Base-by-base conservation (phyloP, 352 stramenopile species). In the Pythium phragmiticola region DNA sequence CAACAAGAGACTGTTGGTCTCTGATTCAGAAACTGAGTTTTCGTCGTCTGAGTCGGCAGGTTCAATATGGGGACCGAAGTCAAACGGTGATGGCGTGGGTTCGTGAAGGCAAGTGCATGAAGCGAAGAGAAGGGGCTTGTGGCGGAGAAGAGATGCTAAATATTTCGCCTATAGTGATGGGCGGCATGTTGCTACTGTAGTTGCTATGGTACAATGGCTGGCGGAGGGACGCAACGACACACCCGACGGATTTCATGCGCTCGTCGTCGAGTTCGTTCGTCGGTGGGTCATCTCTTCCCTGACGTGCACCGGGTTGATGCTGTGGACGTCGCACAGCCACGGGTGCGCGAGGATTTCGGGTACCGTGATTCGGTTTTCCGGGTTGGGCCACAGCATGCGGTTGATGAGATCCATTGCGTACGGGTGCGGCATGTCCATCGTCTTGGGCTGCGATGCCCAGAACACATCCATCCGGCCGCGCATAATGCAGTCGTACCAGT, bases 401-500 rank as follows among this genome's bases (percentile, higher is more conserved):
- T 76, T 80, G 61, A 96, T 82, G 37, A 96, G 74, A 43, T 96
- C 80, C 14, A 80, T 84, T 0, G 82, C 88, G 11, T 87, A 69
- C 11, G 69, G 30, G 63, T 61, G 77, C 36, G 92, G 78, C n/a
- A 51, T 37, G 36, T 42, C 48, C 23, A 82, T 69, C 60, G 73
- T 60, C 17, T 78, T 59, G 1, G 75, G 70, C 57, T 92, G 80
- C 19, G 73, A 74, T 3, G 56, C 52, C 82, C 80, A 92, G 52
- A 92, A 92, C 23, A 71, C 59, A 33, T 78, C 54, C 63, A 89
- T 73, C 58, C 82, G 75, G 13, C 73, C 69, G 28, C 60, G 57
- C 48, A 87, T 54, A 28, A 92, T 67, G 55, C 69, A 77, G 63
- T 87, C 74, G 71, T 87, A 96, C 85, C 82, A 93, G 65, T 70